Conservation (phyloP, 352 stramenopile genomes). For the Achlya hypogyna region DNA sequence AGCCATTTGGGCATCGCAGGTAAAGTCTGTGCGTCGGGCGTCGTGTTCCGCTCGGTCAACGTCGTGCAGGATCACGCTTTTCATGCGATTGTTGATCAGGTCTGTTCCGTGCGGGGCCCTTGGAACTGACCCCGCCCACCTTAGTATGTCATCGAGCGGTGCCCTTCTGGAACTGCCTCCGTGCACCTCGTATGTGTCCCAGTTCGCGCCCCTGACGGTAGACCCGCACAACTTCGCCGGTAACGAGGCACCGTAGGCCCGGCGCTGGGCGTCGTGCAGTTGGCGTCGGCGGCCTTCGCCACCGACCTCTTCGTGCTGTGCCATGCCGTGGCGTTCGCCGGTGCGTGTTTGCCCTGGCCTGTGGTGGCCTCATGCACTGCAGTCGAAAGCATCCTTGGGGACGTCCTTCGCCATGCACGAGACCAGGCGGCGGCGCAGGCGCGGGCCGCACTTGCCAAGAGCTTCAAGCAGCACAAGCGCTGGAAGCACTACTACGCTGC, state of each 20-base stretch:
- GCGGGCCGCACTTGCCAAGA: neutral
- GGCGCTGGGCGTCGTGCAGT: constrained; percentile 8
- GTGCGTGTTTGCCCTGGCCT: neutral
- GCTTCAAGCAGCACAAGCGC: constrained; percentile 11
- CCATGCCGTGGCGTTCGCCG: constrained; percentile 1
- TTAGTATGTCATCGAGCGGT: constrained; percentile 1
- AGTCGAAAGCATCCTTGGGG: constrained; percentile 9
- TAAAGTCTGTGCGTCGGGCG: neutral
- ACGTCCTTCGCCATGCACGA: neutral
- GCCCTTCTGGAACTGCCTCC: too few species aligned
- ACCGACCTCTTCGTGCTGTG: constrained; percentile 9
- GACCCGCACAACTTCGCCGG: too few species aligned
- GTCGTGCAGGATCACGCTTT: neutral
- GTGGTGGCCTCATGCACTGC: neutral
- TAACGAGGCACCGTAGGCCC: constrained; percentile 7
- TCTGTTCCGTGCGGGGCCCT: too few species aligned
- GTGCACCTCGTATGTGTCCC: constrained; percentile 14
- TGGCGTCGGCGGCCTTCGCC: neutral
- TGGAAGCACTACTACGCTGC: constrained; percentile 14
- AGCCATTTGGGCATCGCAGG: constrained; percentile 13
- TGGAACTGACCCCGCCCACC: too few species aligned
- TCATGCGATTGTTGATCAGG: constrained; percentile 16
- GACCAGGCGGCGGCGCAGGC: neutral
- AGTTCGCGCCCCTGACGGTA: neutral
- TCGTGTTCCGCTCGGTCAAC: neutral